Base-by-base conservation (phyloP, 2,329 filamentous ascomycete species). In the Teratosphaeriaceae sp. region DNA sequence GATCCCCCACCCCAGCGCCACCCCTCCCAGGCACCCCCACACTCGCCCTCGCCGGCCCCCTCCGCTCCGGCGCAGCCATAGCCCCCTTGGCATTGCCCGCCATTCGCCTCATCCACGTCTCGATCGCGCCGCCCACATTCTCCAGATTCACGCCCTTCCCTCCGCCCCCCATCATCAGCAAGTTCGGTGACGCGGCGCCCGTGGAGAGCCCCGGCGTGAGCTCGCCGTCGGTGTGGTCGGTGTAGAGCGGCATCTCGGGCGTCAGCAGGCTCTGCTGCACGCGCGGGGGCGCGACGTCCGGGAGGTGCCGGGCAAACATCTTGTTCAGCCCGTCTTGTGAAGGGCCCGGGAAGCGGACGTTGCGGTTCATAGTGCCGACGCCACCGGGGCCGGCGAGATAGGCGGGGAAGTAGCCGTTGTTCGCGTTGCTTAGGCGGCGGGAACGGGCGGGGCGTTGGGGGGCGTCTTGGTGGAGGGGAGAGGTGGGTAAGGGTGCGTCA, bases 91-190 rank as follows among this genome's bases (percentile, higher is more conserved):
- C 73, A 57, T 82, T 82, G 5, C 75, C 71, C 46, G 88, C 87
- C 27, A 94, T 81, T 49, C 88, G 87, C 47, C 89, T 76, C 46
- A 97, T 72, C 88, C 92, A 98, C 1, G 82, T 84, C 66, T 97
- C 92, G 22, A 97, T 82, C 2, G 85, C 84, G 5, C 87, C 84
- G 1, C 89, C 88, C 8, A 94, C 82, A 50, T 89, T 85, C 56
- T 95, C 88, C 2, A 97, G 69, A 6, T 72, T 68, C 18, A 73
- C 48, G 15, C 63, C 61, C 19, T 57, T 51, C 5, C 24, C 40
- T 13, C 24, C 24, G 13, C 24, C 13, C 8, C 15, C 15, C 31
- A 5, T 34, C 11, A 5, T 15, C 31, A 34, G 18, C 43, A 39
- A 50, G 46, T 27, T 56, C 16, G 59, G 58, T 1, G 57, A 60